These are phyloP conservation scores for Sporothrix sp. DNA, from an alignment of 2,329 filamentous ascomycete species.

Conservation along the genomic window DNA sequence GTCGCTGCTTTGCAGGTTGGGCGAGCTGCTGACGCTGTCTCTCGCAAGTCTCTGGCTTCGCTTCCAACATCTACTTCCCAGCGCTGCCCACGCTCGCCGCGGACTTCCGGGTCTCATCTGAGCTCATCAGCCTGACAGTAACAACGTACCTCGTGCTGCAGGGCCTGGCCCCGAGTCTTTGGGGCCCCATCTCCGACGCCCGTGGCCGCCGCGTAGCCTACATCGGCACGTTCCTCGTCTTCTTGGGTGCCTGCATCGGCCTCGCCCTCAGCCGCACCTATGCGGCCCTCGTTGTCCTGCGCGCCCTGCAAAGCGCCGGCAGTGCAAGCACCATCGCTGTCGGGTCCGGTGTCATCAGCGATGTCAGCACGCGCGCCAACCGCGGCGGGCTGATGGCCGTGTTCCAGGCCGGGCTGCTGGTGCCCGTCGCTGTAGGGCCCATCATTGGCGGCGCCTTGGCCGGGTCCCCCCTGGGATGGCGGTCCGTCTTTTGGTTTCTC, in stretches of 20 bases:
- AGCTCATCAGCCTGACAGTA: slow-evolving; percentile 38
- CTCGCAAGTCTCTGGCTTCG: slow-evolving; percentile 40
- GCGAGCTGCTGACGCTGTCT: too few species aligned
- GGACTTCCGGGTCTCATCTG: slow-evolving; percentile 29
- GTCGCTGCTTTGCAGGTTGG: too few species aligned
- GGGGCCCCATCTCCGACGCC: slow-evolving; percentile 51
- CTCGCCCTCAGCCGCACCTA: slow-evolving; percentile 50
- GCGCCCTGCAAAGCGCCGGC: slow-evolving; percentile 53
- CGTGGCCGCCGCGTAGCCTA: slow-evolving; percentile 53
- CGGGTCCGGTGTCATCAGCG: slow-evolving; percentile 59
- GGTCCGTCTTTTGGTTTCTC: slow-evolving; percentile 59
- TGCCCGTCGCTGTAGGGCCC: slow-evolving; percentile 46
- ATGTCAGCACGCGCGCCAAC: slow-evolving; percentile 58
- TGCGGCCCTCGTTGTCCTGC: slow-evolving; percentile 47
- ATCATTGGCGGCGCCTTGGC: slow-evolving; percentile 55
- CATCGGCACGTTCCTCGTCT: slow-evolving; percentile 48
- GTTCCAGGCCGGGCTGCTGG: slow-evolving; percentile 46
- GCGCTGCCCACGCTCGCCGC: slow-evolving; percentile 31
- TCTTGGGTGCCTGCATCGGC: slow-evolving; percentile 48
- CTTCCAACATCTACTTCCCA: slow-evolving; percentile 48
- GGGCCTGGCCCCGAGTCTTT: slow-evolving; percentile 48
- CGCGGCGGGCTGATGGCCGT: slow-evolving; percentile 63
- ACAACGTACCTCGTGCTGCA: slow-evolving; percentile 57
- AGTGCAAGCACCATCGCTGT: slow-evolving; percentile 62
- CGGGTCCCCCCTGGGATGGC: slow-evolving; percentile 51